phyloP scores from a whole-genome alignment of 1,284 basidiomycete genomes.

The Marasmius oreades region DNA sequence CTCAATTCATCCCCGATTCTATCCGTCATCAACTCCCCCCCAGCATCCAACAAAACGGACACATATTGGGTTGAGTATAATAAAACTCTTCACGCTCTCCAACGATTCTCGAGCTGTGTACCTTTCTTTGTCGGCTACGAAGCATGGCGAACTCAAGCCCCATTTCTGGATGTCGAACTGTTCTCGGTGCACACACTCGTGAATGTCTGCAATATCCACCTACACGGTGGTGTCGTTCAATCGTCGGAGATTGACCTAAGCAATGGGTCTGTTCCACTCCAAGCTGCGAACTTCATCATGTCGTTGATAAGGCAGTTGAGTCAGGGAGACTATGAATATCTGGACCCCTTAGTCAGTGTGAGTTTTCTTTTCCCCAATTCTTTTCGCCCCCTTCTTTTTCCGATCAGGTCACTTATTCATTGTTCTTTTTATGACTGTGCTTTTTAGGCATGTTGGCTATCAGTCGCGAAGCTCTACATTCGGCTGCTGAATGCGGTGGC shows the following conservation, averaged over 20 bases:
- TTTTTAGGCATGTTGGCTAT: conserved; percentile 37
- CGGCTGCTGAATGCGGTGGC: conserved; percentile 22
- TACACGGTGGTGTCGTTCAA: conserved; percentile 30
- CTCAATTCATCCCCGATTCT: conserved; percentile 10
- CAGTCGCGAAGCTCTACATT: conserved; percentile 36
- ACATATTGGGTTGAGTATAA: conserved; percentile 35
- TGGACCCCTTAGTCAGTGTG: conserved; percentile 51
- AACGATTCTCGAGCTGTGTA: conserved; percentile 38
- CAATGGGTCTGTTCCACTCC: conserved; percentile 20
- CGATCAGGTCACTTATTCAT: background rate
- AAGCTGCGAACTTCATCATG: conserved; percentile 42
- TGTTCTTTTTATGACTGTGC: background rate
- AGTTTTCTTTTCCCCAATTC: no score
- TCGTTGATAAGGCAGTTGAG: conserved; percentile 42
- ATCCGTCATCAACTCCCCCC: no score
- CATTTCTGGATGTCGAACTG: conserved; percentile 39
- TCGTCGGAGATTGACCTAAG: conserved; percentile 32
- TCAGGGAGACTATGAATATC: conserved; percentile 45
- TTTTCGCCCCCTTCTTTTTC: conserved; percentile 15
- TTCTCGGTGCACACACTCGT: conserved; percentile 48
- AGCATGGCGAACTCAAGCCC: conserved; percentile 26
- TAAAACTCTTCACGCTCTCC: conserved; percentile 38
- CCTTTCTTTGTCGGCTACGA: conserved; percentile 36
- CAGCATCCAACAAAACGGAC: conserved; percentile 25
- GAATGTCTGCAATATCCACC: conserved; percentile 47